A percentile compares a stretch with the other conserved stretches of the same genome.
These are phyloP conservation scores for Colletotrichum somersetense DNA, from an alignment of 2,329 filamentous ascomycete genomes.

Conservation along the genomic window DNA sequence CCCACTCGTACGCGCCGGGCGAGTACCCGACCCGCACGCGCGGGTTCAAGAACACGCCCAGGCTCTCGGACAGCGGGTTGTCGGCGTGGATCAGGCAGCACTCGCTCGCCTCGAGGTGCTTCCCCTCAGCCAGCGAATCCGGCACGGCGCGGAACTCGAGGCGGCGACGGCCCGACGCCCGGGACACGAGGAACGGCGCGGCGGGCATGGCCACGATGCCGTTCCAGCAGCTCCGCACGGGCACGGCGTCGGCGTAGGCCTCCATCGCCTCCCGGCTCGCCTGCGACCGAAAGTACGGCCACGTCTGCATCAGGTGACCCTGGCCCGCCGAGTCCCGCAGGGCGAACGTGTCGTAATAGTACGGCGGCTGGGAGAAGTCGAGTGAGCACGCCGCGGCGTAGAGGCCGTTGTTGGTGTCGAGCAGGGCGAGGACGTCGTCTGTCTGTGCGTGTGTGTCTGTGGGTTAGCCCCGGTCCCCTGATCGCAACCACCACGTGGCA, in stretches of 20 bases:
- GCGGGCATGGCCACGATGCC: constrained; percentile 65
- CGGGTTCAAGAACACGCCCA: constrained; percentile 77
- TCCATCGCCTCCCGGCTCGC: constrained; percentile 67
- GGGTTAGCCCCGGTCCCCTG: not conserved
- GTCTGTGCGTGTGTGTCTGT: constrained; percentile 51
- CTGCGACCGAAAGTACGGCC: constrained; percentile 69
- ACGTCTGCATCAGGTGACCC: constrained; percentile 65
- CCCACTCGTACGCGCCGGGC: constrained; percentile 62
- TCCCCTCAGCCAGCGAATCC: constrained; percentile 67
- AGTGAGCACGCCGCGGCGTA: constrained; percentile 74
- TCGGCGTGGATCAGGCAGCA: constrained; percentile 84
- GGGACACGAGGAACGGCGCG: constrained; percentile 62
- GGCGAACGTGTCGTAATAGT: constrained; percentile 74
- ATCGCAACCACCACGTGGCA: constrained; percentile 5
- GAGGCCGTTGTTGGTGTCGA: constrained; percentile 68
- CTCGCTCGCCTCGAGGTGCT: constrained; percentile 81
- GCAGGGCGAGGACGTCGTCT: constrained; percentile 66
- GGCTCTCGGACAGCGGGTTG: constrained; percentile 66
- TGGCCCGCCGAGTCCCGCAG: constrained; percentile 66
- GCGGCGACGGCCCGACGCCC: constrained; percentile 42
- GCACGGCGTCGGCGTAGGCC: constrained; percentile 59
- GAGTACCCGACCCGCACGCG: constrained; percentile 77
- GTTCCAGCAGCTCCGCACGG: constrained; percentile 61
- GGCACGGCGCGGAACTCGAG: constrained; percentile 74
- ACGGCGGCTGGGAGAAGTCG: constrained; percentile 67